Evolutionary conservation across 768 basidiomycete species (phyloP), one percentile per base, ranked within the genome.

Genomic region (Russula emetica): DNA sequence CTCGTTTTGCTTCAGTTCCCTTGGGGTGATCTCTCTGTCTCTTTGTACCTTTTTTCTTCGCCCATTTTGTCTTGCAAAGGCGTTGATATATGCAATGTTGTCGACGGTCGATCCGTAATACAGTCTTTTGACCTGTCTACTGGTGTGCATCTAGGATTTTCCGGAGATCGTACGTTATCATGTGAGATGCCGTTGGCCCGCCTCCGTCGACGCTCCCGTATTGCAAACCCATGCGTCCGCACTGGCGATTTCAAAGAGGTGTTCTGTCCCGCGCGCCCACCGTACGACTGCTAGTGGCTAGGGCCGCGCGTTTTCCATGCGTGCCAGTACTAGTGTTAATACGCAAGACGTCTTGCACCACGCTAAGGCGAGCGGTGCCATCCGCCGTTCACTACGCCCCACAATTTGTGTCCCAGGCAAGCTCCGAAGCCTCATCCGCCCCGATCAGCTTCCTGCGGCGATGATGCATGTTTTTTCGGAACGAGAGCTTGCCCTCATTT

Each of bases 391-490:
- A 55, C 83, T 98, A 18, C 78, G 97, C 11, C 79, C 80, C 51
- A 84, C 89, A 2, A 78, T 97, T 3, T 84, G 91, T 64, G 94
- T 91, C 67, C 90, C 90, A 0, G 85, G 87, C 61, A 96, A 96
- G 73, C 81, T 96, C 0, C 95, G 94, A 13, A 86, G 86, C 0
- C 80, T 96, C 28, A 93, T 92, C 85, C 95, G 94, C 73, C 85
- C 93, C 5, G 32, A 84, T 94, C 45, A 88, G 85, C 59, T 95
- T 94, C 75, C 80, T 98, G 32, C 82, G 94, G 28, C 85, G 87
- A n/a, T n/a, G 70, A 90, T 94, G 88, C 83, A 84, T 54, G 85
- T 84, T 13, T 82, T 90, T 70, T 74, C 74, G n/a, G n/a, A n/a
- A n/a, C n/a, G n/a, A n/a, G n/a, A n/a, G n/a, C n/a, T n/a, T n/a